These are phyloP conservation scores for Pyropia haitanensis DNA, from an alignment of 23 red algal species.

Conservation along the genomic window DNA sequence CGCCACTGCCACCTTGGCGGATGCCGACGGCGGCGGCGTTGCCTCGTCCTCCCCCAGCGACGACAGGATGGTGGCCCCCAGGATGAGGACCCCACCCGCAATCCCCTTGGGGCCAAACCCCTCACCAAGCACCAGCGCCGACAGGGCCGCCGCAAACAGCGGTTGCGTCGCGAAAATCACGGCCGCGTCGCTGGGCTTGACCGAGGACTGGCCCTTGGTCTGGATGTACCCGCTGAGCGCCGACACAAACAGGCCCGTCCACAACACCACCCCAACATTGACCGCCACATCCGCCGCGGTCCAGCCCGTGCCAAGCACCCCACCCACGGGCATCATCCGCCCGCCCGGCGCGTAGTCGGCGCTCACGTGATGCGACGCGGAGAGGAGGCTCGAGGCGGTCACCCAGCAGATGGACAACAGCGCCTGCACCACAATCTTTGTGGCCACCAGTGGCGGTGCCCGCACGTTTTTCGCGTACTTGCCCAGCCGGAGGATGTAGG, in stretches of 20 bases:
- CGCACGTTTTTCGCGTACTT: slow-evolving; percentile 33
- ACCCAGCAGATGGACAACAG: slow-evolving; percentile 65
- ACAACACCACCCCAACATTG: slow-evolving; percentile 44
- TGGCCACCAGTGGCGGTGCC: slow-evolving; percentile 59
- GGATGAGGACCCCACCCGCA: slow-evolving; percentile 55
- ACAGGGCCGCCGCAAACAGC: slow-evolving; percentile 61
- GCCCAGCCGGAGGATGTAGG: slow-evolving; percentile 68
- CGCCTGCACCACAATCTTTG: slow-evolving; percentile 75
- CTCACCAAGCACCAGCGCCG: slow-evolving; percentile 60
- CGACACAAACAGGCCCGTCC: slow-evolving; percentile 75
- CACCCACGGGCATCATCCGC: too few species aligned
- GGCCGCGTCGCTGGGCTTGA: slow-evolving; percentile 52
- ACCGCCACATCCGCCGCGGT: slow-evolving; percentile 26
- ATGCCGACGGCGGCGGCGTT: too few species aligned
- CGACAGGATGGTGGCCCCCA: slow-evolving; percentile 37
- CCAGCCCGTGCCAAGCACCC: slow-evolving; percentile 7
- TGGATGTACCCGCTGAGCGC: slow-evolving; percentile 69
- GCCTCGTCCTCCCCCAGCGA: neutral
- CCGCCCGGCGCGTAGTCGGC: too few species aligned
- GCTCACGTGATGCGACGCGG: neutral
- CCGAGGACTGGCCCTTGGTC: slow-evolving; percentile 65
- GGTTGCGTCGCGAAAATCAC: slow-evolving; percentile 91
- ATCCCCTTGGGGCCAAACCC: slow-evolving; percentile 56
- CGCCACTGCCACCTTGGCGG: too few species aligned
- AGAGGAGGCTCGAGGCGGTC: neutral